A percentile compares a stretch with the other conserved stretches of the same genome.
phyloP scores from a whole-genome alignment of 345 rosid species.

The Brassica cretica region DNA sequence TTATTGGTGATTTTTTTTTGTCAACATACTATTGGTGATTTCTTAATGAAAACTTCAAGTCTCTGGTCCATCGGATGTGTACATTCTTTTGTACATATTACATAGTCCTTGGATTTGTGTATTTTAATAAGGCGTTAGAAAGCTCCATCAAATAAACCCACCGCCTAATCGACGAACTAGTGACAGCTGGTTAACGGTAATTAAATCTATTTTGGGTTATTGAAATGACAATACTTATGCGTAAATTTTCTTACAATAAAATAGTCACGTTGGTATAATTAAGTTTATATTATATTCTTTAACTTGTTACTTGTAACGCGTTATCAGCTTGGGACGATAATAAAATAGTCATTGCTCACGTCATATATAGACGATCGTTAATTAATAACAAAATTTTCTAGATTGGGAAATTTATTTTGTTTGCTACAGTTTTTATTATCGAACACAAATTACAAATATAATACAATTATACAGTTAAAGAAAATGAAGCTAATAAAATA shows the following conservation, averaged over 20 bases:
- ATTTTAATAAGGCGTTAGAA: not conserved
- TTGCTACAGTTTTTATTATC: not conserved
- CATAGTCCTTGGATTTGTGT: not conserved
- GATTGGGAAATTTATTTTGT: not conserved
- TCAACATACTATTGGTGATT: not conserved
- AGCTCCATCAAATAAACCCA: constrained; percentile 9
- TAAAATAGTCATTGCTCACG: constrained; percentile 14
- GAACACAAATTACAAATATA: not conserved
- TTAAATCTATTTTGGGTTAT: not conserved
- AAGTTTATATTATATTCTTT: not conserved
- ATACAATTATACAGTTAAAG: not conserved
- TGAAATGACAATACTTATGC: not conserved
- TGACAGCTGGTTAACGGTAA: constrained; percentile 8
- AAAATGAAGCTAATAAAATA: not conserved
- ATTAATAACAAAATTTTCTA: not conserved
- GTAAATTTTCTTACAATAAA: not conserved
- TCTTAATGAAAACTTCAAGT: not conserved
- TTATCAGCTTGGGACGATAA: not conserved
- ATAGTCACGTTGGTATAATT: not conserved
- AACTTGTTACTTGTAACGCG: not conserved
- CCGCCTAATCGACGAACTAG: not conserved
- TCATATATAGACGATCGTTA: not conserved
- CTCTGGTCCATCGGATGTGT: not conserved
- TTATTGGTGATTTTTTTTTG: not conserved
- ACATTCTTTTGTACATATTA: not conserved